Conservation (phyloP, 2,329 filamentous ascomycete genomes). For the Aureobasidium sp. region DNA sequence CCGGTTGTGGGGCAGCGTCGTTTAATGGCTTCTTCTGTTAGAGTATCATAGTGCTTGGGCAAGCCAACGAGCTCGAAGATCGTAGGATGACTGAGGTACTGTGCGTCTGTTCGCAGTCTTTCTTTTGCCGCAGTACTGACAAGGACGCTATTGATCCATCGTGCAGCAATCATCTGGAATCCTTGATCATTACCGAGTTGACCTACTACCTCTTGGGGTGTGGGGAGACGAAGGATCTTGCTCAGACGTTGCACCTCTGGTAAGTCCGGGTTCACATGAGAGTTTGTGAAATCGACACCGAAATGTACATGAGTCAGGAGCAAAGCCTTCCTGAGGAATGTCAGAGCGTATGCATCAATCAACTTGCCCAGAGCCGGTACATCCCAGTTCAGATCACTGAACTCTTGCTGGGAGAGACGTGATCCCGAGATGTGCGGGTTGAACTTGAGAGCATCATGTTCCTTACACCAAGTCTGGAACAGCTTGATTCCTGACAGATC, state of each 20-base stretch:
- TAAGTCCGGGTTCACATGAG: conserved; percentile 32
- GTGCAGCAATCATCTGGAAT: conserved; percentile 47
- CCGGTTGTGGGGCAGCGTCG: conserved; percentile 80
- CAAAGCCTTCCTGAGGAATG: conserved; percentile 77
- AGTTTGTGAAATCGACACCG: conserved; percentile 72
- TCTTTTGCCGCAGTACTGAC: conserved; percentile 25
- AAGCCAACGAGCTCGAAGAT: conserved; percentile 93
- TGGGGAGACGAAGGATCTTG: conserved; percentile 65
- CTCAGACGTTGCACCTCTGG: conserved; percentile 74
- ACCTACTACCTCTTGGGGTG: conserved; percentile 69
- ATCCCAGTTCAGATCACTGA: background rate
- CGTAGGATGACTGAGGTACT: conserved; percentile 65
- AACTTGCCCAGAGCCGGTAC: background rate
- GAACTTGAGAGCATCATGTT: background rate
- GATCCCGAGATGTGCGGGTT: background rate
- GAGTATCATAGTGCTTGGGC: conserved; percentile 81
- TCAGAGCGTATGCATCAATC: conserved; percentile 70
- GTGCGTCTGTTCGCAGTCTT: conserved; percentile 33
- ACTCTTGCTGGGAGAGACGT: background rate
- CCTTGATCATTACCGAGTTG: conserved; percentile 42
- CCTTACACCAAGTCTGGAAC: conserved; percentile 7
- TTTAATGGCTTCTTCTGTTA: conserved; percentile 86
- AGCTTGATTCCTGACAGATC: conserved; percentile 1
- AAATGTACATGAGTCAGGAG: conserved; percentile 82
- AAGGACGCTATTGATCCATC: conserved; percentile 64